These are phyloP conservation scores for Aureobasidium lini DNA, from an alignment of 2,329 filamentous ascomycete species.

Conservation along the genomic window DNA sequence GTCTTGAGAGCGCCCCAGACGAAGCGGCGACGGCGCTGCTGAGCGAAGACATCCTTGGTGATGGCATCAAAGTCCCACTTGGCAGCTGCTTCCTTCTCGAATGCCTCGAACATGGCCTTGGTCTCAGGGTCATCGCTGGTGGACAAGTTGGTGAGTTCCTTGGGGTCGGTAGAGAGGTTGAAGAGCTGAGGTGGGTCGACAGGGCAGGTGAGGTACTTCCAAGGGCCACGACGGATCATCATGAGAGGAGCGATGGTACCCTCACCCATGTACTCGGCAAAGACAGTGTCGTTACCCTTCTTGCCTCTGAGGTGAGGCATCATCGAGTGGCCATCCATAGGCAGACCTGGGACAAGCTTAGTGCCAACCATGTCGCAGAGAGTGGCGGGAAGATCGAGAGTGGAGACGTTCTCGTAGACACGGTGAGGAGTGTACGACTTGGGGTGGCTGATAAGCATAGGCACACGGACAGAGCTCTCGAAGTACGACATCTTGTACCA, in stretches of 20 bases:
- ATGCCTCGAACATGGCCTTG: constrained; percentile 46
- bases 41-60: constrained; percentile 63
- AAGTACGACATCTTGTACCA: constrained; percentile 99
- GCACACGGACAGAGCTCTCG: constrained; percentile 82
- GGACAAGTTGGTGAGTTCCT: constrained; percentile 67
- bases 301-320: constrained; percentile 66
- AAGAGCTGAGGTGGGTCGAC: constrained; percentile 79
- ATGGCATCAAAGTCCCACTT: constrained; percentile 80
- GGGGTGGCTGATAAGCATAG: constrained; percentile 77
- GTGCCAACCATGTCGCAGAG: constrained; percentile 75
- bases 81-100: constrained; percentile 62
- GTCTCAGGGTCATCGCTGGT: constrained; percentile 32
- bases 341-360: constrained; percentile 61
- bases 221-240: constrained; percentile 85
- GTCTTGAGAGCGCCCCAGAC: constrained; percentile 73
- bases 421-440: constrained; percentile 66
- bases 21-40: constrained; percentile 70
- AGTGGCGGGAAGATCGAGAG: constrained; percentile 82
- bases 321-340: constrained; percentile 77
- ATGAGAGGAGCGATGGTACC: constrained; percentile 82
- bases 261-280: constrained; percentile 91
- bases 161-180: constrained; percentile 67
- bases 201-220: constrained; percentile 86
- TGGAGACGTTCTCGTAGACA: constrained; percentile 78
- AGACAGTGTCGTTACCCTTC: constrained; percentile 73